Evolutionary conservation across 495 filamentous ascomycete genomes (phyloP).

Genomic region (Daldinia bambusicola): DNA sequence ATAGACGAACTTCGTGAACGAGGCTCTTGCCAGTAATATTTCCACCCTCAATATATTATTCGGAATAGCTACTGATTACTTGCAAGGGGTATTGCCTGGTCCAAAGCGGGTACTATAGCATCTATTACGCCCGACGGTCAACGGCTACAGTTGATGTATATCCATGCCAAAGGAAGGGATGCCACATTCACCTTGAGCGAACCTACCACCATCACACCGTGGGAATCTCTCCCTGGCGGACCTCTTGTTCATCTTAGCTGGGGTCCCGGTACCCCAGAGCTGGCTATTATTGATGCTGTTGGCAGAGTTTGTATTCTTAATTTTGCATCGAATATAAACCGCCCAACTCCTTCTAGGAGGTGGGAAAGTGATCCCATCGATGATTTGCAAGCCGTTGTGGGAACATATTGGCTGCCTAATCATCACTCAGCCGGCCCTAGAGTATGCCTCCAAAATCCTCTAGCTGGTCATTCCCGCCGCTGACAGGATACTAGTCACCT

Average conservation of each 20-base stretch:
- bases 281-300: constrained; percentile 78
- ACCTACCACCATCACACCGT: constrained; percentile 52
- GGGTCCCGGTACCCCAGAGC: constrained; percentile 73
- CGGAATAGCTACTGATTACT: constrained; percentile 33
- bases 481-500: constrained; percentile 28
- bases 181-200: constrained; percentile 83
- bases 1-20: constrained; percentile 80
- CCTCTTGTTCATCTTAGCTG: constrained; percentile 81
- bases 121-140: constrained; percentile 77
- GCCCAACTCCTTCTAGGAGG: constrained; percentile 64
- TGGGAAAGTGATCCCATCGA: constrained; percentile 71
- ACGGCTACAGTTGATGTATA: constrained; percentile 73
- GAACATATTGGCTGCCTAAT: constrained; percentile 76
- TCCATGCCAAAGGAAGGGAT: constrained; percentile 74
- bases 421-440: constrained; percentile 34
- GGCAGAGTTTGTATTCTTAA: constrained; percentile 77
- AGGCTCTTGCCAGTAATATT: constrained; percentile 83
- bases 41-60: constrained; percentile 4
- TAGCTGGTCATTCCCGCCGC: constrained; percentile 12
- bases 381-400: constrained; percentile 79
- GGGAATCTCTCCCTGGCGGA: constrained; percentile 56
- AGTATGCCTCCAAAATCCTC: constrained; percentile 18
- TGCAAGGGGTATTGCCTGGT: constrained; percentile 85
- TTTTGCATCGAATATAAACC: constrained; percentile 72
- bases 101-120: constrained; percentile 86